Conservation (phyloP, 306 rosid genomes). For the Malus asiatica region DNA sequence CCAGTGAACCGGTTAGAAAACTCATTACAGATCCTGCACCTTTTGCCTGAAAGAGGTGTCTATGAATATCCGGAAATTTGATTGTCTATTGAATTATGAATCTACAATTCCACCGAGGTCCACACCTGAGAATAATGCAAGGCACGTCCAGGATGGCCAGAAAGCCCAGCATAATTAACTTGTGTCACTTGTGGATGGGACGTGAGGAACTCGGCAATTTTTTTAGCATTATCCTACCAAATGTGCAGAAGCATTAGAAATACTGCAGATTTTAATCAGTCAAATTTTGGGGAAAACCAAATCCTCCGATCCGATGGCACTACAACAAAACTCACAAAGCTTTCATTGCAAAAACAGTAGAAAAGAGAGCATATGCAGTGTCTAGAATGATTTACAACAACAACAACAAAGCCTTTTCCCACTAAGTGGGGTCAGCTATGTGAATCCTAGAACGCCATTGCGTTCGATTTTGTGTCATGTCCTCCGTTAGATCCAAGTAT, state of each 20-base stretch:
- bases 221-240: conserved; percentile 82
- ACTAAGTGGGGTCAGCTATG: no score
- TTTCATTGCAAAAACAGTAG: neutral
- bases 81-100: neutral
- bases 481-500: no score
- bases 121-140: conserved; percentile 85
- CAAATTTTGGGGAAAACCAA: neutral
- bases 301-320: neutral
- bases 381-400: neutral
- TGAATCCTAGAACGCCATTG: no score
- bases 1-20: conserved; percentile 74
- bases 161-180: conserved; percentile 77
- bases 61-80: conserved; percentile 8
- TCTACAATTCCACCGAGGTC: conserved; percentile 11
- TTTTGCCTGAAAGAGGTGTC: conserved; percentile 51
- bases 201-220: conserved; percentile 81
- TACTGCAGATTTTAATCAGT: neutral
- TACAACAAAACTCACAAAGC: neutral
- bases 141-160: conserved; percentile 61
- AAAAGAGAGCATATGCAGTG: neutral
- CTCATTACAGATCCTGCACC: conserved; percentile 95
- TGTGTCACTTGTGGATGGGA: conserved; percentile 70
- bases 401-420: no score
- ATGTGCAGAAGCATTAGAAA: neutral
- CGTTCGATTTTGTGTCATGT: no score